Evolutionary conservation across 148 eudicot genomes (phyloP), one percentile per base, ranked within the genome.

Genomic region (Chenopodium formosanum): DNA sequence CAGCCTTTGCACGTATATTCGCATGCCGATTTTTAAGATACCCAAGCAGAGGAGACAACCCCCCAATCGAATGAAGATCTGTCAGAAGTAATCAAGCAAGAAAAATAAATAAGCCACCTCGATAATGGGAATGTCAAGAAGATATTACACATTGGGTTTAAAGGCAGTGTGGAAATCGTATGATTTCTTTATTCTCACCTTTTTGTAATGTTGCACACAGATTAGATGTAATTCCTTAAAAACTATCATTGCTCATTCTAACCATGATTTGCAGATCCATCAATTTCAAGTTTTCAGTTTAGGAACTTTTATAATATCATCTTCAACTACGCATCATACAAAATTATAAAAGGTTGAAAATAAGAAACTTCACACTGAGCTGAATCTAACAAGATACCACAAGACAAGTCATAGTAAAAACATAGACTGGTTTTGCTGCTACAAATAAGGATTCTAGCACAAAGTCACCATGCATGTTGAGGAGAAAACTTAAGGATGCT

Each of bases 41-140:
- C 66, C 86, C 91, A 48, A 96, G 93, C 62, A 96, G 93, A 74
- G 99, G 99, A 63, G 64, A 87, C 88, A 96, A 79, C 32, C 99
- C 99, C 77, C 99, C 99, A 82, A 96, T 91, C 4, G 98, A 89
- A 84, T 94, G 86, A 74, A 96, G 97, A 92, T 96, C 99, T 96
- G 89, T 20, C 63, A 80, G 27, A 73, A 17, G 27, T 25, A 50
- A 74, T 85, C 52, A 53, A 73, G 46, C 66, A 69, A 34, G 19
- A 17, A 34, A 81, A 56, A 76, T 4, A 67, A 25, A 58, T 48
- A 70, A 47, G 62, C 34, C 53, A 68, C 66, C n/a, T 69, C 34
- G 34, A 72, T 32, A 73, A 72, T 80, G 31, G 47, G 23, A 31
- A 34, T 65, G 23, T 22, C 37, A 16, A 70, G 50, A 82, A 62